Conservation (phyloP, 2,329 filamentous ascomycete genomes). For the Aspergillus sp. region DNA sequence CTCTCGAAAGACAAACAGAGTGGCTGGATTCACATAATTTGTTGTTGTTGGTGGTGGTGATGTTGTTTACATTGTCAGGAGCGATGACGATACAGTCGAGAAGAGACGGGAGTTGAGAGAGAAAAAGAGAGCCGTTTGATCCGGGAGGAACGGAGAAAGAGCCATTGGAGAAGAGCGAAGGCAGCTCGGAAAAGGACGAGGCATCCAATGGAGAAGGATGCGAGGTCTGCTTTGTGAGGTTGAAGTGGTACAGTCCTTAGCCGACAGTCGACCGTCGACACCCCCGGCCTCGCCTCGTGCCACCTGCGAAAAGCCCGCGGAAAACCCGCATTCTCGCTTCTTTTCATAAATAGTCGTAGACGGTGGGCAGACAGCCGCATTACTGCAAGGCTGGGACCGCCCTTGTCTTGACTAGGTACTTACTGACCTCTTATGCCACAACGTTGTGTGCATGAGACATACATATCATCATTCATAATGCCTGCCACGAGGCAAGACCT, state of each 20-base stretch:
- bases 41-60: background rate
- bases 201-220: conserved; percentile 7
- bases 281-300: background rate
- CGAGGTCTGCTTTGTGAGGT: background rate
- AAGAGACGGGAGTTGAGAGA: background rate
- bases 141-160: background rate
- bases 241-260: conserved; percentile 10
- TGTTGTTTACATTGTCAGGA: background rate
- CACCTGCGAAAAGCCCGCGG: background rate
- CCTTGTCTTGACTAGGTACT: background rate
- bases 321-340: background rate
- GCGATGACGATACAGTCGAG: too few relatives aligned
- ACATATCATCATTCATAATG: conserved; percentile 10
- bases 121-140: background rate
- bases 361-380: too few relatives aligned
- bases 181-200: background rate
- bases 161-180: background rate
- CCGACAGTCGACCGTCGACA: too few relatives aligned
- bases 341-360: background rate
- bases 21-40: background rate
- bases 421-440: conserved; percentile 10
- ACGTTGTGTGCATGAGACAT: conserved; percentile 15
- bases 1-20: background rate
- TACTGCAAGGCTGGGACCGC: too few relatives aligned
- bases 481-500: conserved; percentile 5